Base-by-base conservation (phyloP, 2,329 filamentous ascomycete genomes). In the Paracoccidioides lutzii region DNA sequence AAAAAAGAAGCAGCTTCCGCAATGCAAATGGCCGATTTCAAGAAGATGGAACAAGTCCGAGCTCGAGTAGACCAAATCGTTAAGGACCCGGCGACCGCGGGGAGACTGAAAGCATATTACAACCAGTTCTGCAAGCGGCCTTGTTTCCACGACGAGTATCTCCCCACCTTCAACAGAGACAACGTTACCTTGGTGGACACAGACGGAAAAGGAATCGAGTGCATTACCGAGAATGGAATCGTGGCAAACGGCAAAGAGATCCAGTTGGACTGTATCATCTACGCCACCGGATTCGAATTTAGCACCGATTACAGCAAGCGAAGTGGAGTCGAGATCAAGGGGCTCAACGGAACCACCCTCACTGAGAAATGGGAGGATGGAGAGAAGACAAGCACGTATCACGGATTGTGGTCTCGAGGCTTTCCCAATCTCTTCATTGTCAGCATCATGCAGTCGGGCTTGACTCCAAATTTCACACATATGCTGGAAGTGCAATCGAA, bases 161-260 rank as follows among this genome's bases (percentile, higher is more conserved):
- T 56, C 15, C 38, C 30, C 6, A 61, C 76, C 0, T 85, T 85
- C 74, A 86, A 86, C 66, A 64, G 63, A 35, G 66, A 73, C 0
- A 77, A 82, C 60, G 82, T 86, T 3, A 72, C 74, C 5, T 75
- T 86, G 0, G 71, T 85, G 14, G 80, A 85, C 63, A 84, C 81
- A 0, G 67, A 78, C 35, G 79, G 78, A 4, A 72, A 74, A 58
- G 79, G 81, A 5, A 65, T 81, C 2, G 70, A 75, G 3, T 58
- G 65, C 2, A 66, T 78, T 5, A 81, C 76, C 0, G 55, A 64
- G n/a, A 63, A 57, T 4, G 77, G 78, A 0, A 62, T 84, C 3
- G 67, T 80, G 0, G 74, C 73, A 4, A 72, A 70, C 45, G 76
- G 71, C 9, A 64, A 70, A 30, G 74, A 79, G 48, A 78, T 80